Conservation (phyloP, 73 alveolate genomes). For the Paramecium sonneborni region DNA sequence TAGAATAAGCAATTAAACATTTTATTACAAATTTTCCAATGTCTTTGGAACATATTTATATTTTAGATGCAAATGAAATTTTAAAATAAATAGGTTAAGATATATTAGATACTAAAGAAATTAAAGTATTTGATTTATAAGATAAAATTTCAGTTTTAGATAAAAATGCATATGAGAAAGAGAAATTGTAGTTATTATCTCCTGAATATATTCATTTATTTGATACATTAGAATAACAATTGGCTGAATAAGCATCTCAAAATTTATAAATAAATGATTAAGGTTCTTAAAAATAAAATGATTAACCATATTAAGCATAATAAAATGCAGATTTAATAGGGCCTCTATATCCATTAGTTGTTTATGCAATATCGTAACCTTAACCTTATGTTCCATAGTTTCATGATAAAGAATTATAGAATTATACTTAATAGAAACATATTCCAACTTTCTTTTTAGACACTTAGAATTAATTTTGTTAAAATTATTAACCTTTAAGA, state of each 20-base stretch:
- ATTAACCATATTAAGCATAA: background rate
- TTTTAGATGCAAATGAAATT: background rate
- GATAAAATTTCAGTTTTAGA: background rate
- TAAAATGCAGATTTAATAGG: slow-evolving; percentile 6
- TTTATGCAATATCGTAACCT: background rate
- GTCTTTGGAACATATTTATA: background rate
- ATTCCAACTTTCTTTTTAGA: background rate
- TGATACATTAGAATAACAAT: no score
- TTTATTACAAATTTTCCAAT: slow-evolving; percentile 13
- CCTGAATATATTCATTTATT: background rate
- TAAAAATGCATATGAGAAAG: background rate
- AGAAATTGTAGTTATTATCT: background rate
- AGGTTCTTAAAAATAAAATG: background rate
- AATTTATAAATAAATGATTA: background rate
- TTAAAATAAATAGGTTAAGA: background rate
- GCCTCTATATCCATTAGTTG: slow-evolving; percentile 26
- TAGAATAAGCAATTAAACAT: background rate
- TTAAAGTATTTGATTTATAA: background rate
- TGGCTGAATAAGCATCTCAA: background rate
- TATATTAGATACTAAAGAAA: background rate
- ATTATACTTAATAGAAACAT: background rate
- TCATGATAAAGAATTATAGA: background rate
- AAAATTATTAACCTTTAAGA: background rate
- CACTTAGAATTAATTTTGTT: background rate
- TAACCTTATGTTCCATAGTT: background rate